Evolutionary conservation across 169 alveolate species (phyloP).

Genomic region (Neospora caninum): DNA sequence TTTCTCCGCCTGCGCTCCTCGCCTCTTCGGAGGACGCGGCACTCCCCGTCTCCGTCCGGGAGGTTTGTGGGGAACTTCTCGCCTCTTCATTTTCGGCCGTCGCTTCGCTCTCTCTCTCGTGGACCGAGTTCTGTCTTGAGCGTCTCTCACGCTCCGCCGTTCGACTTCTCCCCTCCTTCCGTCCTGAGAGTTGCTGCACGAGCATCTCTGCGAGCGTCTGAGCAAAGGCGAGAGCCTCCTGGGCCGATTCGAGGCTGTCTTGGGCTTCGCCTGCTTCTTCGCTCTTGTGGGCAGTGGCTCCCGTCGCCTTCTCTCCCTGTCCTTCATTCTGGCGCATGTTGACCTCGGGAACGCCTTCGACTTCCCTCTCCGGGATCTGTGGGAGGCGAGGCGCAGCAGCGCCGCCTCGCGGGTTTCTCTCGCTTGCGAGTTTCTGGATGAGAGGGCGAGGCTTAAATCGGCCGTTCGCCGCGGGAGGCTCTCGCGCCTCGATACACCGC

Average conservation of each 20-base stretch:
- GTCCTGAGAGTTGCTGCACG: neutral
- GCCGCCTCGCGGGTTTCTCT: no score
- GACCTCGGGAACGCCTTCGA: no score
- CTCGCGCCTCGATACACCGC: no score
- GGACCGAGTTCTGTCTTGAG: neutral
- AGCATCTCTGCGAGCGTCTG: neutral
- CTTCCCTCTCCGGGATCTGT: no score
- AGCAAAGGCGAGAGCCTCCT: neutral
- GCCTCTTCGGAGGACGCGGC: neutral
- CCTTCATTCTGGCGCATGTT: no score
- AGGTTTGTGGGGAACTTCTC: neutral
- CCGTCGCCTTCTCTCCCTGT: no score
- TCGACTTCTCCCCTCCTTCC: neutral
- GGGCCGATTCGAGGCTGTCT: neutral
- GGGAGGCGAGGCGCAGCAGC: no score
- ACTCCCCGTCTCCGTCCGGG: neutral
- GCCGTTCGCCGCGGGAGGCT: no score
- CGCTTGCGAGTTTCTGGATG: no score
- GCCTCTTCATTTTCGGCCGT: neutral
- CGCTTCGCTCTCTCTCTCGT: neutral
- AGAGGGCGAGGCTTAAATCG: no score
- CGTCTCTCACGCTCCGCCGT: neutral
- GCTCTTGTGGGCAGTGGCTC: neutral
- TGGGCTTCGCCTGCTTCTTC: neutral
- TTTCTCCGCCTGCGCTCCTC: no score